A percentile compares a stretch with the other conserved stretches of the same genome.
Conservation (phyloP, 306 rosid species). For the Dryas drummondii region DNA sequence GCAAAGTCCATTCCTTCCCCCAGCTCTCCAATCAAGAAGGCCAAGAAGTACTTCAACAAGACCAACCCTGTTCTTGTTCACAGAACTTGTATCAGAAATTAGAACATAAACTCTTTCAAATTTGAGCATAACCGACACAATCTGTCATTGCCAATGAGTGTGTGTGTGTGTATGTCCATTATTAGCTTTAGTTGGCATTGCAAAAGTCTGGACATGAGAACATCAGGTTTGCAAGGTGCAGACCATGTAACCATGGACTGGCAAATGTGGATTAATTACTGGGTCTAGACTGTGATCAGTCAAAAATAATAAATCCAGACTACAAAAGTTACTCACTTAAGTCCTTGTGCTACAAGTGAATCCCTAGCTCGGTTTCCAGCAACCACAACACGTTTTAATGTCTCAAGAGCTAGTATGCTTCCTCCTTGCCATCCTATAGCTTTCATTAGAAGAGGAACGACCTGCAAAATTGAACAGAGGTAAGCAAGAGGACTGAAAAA, state of each 20-base stretch:
- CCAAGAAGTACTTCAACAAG: constrained; percentile 98
- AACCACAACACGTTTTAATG: constrained; percentile 97
- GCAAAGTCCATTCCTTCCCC: constrained; percentile 92
- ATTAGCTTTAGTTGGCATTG: background rate
- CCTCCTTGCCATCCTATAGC: constrained; percentile 99
- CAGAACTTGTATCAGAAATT: constrained; percentile 21
- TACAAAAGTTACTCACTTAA: constrained; percentile 64
- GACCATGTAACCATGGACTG: constrained; percentile 13
- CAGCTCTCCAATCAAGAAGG: constrained; percentile 99
- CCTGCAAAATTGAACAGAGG: constrained; percentile 49
- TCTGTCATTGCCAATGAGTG: background rate
- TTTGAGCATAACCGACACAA: constrained; percentile 1
- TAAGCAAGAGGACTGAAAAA: constrained; percentile 12
- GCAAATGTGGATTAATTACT: background rate
- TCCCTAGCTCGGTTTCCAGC: constrained; percentile 99
- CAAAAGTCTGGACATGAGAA: constrained; percentile 22
- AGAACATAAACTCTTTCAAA: constrained; percentile 9
- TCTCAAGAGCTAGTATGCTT: constrained; percentile 96
- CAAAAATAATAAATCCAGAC: background rate
- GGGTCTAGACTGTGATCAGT: background rate
- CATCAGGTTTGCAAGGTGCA: constrained; percentile 2
- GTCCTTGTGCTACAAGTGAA: constrained; percentile 99
- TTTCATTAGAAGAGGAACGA: constrained; percentile 95
- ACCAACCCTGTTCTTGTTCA: constrained; percentile 74
- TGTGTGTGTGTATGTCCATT: constrained; percentile 11